Percentiles rank a stretch among this genome's conserved stretches.
Evolutionary conservation across 108 stramenopile species (phyloP).

Genomic region (Nitzschia palea): DNA sequence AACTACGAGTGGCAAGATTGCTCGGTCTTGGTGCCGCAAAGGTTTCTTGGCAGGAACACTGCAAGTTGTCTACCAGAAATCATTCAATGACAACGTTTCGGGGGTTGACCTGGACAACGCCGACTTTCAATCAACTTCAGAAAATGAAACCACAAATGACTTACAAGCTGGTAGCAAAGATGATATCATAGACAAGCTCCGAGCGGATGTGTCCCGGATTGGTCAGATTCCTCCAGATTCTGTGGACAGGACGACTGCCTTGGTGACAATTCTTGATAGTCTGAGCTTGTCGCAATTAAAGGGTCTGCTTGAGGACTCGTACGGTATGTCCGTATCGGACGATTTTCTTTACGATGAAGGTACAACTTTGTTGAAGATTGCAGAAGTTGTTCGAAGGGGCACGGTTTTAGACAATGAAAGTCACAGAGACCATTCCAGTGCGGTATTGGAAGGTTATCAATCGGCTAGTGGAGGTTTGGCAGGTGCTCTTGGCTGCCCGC

Average conservation of each 20-base stretch:
- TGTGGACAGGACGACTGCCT: slow-evolving; percentile 52
- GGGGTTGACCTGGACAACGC: slow-evolving; percentile 25
- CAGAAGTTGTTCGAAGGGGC: slow-evolving; percentile 79
- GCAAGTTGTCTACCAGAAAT: slow-evolving; percentile 60
- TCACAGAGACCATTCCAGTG: neutral
- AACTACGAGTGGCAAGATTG: slow-evolving; percentile 99
- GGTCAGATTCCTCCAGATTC: slow-evolving; percentile 51
- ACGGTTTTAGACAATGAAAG: slow-evolving; percentile 16
- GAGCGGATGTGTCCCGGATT: slow-evolving; percentile 56
- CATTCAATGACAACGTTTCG: slow-evolving; percentile 14
- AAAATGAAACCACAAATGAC: slow-evolving; percentile 23
- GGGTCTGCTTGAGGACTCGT: slow-evolving; percentile 70
- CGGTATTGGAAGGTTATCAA: slow-evolving; percentile 16
- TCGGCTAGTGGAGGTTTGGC: slow-evolving; percentile 61
- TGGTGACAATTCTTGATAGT: slow-evolving; percentile 81
- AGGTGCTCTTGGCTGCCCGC: slow-evolving; percentile 78
- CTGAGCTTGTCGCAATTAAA: slow-evolving; percentile 83
- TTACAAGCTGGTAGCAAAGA: slow-evolving; percentile 52
- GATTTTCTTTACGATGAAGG: slow-evolving; percentile 86
- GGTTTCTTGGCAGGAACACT: slow-evolving; percentile 65
- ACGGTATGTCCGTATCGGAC: slow-evolving; percentile 73
- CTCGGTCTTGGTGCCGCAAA: slow-evolving; percentile 88
- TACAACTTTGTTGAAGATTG: slow-evolving; percentile 72
- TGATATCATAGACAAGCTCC: slow-evolving; percentile 60
- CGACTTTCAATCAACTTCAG: neutral